phyloP scores from a whole-genome alignment of 1,284 basidiomycete genomes.

The Papiliotrema fonsecae region DNA sequence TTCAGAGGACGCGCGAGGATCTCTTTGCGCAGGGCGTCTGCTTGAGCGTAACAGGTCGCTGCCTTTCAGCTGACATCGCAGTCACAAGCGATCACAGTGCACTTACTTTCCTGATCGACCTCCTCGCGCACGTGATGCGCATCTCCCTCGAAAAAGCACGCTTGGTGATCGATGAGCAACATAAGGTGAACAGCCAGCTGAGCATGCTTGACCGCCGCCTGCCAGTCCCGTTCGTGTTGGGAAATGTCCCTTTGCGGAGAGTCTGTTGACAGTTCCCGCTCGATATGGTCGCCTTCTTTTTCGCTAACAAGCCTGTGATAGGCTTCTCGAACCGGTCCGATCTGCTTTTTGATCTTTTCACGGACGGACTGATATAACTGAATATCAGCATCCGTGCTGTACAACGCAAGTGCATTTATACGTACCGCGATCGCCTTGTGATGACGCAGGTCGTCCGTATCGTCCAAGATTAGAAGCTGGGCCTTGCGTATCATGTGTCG shows the following conservation, averaged over 20 bases:
- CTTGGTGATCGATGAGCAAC: conserved; percentile 32
- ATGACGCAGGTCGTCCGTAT: conserved; percentile 14
- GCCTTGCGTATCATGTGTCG: conserved; percentile 31
- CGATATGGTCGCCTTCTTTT: conserved; percentile 16
- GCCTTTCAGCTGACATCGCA: conserved; percentile 3
- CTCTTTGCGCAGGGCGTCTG: conserved; percentile 34
- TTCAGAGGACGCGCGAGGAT: conserved; percentile 33
- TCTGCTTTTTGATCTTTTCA: conserved; percentile 13
- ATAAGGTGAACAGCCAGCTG: conserved; percentile 28
- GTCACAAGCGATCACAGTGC: neutral
- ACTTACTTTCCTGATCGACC: conserved; percentile 15
- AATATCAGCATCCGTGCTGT: neutral
- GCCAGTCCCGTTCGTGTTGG: conserved; percentile 26
- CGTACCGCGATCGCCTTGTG: conserved; percentile 17
- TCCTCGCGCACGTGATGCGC: conserved; percentile 28
- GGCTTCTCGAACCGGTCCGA: conserved; percentile 20
- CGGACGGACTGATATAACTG: conserved; percentile 31
- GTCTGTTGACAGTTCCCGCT: conserved; percentile 9
- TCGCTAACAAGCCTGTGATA: conserved; percentile 17
- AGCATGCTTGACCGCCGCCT: conserved; percentile 3
- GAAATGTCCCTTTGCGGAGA: conserved; percentile 18
- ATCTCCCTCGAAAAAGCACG: conserved; percentile 41
- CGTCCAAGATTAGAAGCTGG: conserved; percentile 25
- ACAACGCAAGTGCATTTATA: neutral
- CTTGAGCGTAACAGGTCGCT: conserved; percentile 31